Percentiles rank a stretch among this genome's conserved stretches.
Conservation (phyloP, 2,329 filamentous ascomycete species). For the Capronia americana region DNA sequence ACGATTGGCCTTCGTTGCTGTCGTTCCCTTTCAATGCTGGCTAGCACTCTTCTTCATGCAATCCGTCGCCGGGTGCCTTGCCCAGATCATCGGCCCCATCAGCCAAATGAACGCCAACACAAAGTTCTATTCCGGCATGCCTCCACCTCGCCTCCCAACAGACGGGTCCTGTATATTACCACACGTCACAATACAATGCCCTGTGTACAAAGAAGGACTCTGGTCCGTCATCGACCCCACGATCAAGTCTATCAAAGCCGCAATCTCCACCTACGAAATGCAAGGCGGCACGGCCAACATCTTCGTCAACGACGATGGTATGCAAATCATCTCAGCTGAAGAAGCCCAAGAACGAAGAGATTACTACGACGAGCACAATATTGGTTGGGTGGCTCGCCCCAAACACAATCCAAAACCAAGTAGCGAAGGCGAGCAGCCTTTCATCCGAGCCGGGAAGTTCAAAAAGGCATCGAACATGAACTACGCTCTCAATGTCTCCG, state of each 20-base stretch:
- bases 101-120: slow-evolving; percentile 53
- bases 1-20: slow-evolving; percentile 61
- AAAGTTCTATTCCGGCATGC: slow-evolving; percentile 54
- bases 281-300: slow-evolving; percentile 51
- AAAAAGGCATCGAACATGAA: slow-evolving; percentile 82
- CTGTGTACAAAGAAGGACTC: slow-evolving; percentile 86
- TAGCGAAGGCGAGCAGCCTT: slow-evolving; percentile 27
- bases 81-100: slow-evolving; percentile 54
- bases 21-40: slow-evolving; percentile 64
- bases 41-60: slow-evolving; percentile 61
- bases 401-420: slow-evolving; percentile 56
- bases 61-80: slow-evolving; percentile 49
- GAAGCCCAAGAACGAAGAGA: slow-evolving; percentile 53
- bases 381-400: slow-evolving; percentile 59
- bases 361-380: slow-evolving; percentile 59
- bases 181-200: slow-evolving; percentile 77
- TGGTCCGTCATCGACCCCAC: slow-evolving; percentile 68
- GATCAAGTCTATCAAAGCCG: slow-evolving; percentile 61
- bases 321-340: slow-evolving; percentile 50
- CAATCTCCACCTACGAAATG: slow-evolving; percentile 65
- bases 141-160: slow-evolving; percentile 45
- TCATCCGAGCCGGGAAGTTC: slow-evolving; percentile 65
- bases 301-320: slow-evolving; percentile 50
- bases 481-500: slow-evolving; percentile 68
- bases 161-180: slow-evolving; percentile 47